Base-by-base conservation (phyloP, 1,284 basidiomycete species). In the Agaricales sp. region DNA sequence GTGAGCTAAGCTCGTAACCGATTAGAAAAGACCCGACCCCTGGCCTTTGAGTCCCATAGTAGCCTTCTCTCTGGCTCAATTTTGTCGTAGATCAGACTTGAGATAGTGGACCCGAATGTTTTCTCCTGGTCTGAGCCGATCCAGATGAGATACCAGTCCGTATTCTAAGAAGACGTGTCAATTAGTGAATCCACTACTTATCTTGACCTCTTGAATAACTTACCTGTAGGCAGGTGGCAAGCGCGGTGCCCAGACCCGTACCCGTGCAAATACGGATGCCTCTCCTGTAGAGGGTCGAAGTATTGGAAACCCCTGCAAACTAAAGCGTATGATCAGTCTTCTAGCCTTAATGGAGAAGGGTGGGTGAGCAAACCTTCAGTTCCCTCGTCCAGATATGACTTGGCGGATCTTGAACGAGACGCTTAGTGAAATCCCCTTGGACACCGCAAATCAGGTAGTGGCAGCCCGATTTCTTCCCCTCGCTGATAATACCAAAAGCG, bases 381-480 rank as follows among this genome's bases (percentile, higher is more conserved):
- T 82, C 68, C 49, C 81, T 71, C 12, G 82, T 84, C 79, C 80
- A 84, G n/a, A 85, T 56, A 57, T 74, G 69, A 1, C 67, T 75
- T 13, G 82, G 82, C 26, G 78, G 78, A 53, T 80, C 66, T 49
- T 77, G 68, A 46, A 83, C 75, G 16, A 85, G 68, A 23, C 68
- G 66, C 48, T 71, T 71, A 26, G 82, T 86, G 61, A 83, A 85
- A 59, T 84, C 81, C 25, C 82, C 82, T 60, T 83, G 79, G 1
- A 83, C 80, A 47, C 81, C 82, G 55, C 78, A 81, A 48, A 85
- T 80, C 47, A 85, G 70, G 61, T 82, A 85, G 62, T 85, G 82
- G 54, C 77, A 71, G 51, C 75, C 73, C 13, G 80, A 69, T 49
- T 81, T 63, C 21, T 65, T 72, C 1, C 80, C 80, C 58, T 81